A percentile compares a stretch with the other conserved stretches of the same genome.
phyloP scores from a whole-genome alignment of 768 basidiomycete genomes.

The Jaapia argillacea region DNA sequence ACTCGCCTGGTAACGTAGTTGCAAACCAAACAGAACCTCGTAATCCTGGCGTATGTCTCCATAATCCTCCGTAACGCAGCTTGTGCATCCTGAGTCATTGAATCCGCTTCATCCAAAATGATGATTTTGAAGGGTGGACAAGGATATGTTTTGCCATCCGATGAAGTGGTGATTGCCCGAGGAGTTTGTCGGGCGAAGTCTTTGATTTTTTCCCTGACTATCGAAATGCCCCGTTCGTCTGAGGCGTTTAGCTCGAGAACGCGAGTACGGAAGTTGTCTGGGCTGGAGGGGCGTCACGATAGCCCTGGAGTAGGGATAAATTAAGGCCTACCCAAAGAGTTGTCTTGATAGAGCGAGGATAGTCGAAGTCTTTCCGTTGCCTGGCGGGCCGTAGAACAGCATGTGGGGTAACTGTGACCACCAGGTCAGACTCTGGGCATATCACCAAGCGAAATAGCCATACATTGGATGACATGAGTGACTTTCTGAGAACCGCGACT shows the following conservation, averaged over 20 bases:
- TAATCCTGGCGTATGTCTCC: slow-evolving; percentile 97
- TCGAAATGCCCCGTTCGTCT: slow-evolving; percentile 93
- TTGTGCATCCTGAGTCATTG: slow-evolving; percentile 99
- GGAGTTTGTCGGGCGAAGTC: slow-evolving; percentile 92
- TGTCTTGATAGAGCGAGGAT: slow-evolving; percentile 91
- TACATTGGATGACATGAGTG: slow-evolving; percentile 89
- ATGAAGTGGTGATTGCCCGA: slow-evolving; percentile 61
- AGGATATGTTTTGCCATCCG: slow-evolving; percentile 79
- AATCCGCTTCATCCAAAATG: slow-evolving; percentile 97
- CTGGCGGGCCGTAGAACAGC: slow-evolving; percentile 99
- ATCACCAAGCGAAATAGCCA: slow-evolving; percentile 6
- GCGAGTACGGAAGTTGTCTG: slow-evolving; percentile 86
- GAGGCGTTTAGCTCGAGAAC: slow-evolving; percentile 98
- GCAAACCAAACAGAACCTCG: slow-evolving; percentile 95
- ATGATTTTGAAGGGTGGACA: slow-evolving; percentile 99
- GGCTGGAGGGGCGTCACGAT: slow-evolving; percentile 34
- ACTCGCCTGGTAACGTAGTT: slow-evolving; percentile 95
- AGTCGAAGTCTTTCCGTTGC: slow-evolving; percentile 97
- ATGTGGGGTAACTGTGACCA: slow-evolving; percentile 83
- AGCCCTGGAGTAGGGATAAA: neutral
- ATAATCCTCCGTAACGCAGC: slow-evolving; percentile 96
- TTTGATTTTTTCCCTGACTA: slow-evolving; percentile 98
- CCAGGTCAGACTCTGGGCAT: neutral
- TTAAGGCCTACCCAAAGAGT: slow-evolving; percentile 70
- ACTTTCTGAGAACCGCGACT: slow-evolving; percentile 83